Conservation (phyloP, 2,329 filamentous ascomycete genomes). For the Fusarium udum region DNA sequence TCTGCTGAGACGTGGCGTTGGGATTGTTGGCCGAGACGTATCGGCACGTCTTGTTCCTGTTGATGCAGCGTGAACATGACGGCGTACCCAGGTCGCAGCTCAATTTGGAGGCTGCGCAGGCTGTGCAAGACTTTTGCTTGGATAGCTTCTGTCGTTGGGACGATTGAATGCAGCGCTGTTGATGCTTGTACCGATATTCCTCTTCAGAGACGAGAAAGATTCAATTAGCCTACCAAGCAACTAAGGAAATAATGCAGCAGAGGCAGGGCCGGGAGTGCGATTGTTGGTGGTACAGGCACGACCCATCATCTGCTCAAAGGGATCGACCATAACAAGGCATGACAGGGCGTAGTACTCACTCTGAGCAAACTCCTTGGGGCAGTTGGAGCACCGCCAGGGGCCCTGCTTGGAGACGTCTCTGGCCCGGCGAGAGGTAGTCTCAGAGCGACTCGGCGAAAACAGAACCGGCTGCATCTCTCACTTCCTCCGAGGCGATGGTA, state of each 20-base stretch:
- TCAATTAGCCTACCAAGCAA: background rate
- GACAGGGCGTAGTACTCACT: background rate
- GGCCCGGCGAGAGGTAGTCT: background rate
- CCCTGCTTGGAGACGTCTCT: background rate
- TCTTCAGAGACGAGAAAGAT: background rate
- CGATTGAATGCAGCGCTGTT: background rate
- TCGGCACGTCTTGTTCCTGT: background rate
- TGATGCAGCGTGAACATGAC: background rate
- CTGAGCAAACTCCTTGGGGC: background rate
- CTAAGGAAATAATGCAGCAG: background rate
- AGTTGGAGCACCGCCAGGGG: background rate
- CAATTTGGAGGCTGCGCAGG: background rate
- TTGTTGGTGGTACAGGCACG: background rate
- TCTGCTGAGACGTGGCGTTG: background rate
- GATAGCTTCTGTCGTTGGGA: background rate
- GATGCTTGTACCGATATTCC: background rate
- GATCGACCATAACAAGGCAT: background rate
- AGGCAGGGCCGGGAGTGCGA: background rate
- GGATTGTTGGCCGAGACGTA: background rate
- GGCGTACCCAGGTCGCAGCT: background rate
- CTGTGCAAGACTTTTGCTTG: background rate
- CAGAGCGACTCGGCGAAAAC: background rate
- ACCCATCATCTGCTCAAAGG: background rate
- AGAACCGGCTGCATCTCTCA: background rate
- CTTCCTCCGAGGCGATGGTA: background rate